Evolutionary conservation across 495 filamentous ascomycete genomes (phyloP).

Genomic region (Aspergillus biplanus): DNA sequence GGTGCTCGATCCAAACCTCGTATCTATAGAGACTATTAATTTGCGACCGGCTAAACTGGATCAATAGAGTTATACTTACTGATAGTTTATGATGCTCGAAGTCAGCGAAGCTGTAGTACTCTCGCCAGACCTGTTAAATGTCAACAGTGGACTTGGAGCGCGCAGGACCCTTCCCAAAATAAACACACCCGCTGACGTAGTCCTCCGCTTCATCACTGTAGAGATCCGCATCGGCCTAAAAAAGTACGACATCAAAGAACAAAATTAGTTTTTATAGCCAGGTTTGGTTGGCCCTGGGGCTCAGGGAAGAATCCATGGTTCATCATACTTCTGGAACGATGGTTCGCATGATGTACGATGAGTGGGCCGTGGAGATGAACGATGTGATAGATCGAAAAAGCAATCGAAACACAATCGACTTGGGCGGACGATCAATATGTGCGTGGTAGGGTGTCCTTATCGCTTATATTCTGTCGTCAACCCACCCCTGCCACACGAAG

Average conservation of each 20-base stretch:
- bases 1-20: not conserved
- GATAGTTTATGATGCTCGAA: constrained; percentile 23
- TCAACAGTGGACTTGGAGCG: not conserved
- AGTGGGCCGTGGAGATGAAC: constrained; percentile 7
- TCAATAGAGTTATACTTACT: constrained; percentile 6
- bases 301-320: not conserved
- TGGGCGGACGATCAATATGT: not conserved
- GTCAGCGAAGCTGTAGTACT: constrained; percentile 18
- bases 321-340: constrained; percentile 17
- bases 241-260: not conserved
- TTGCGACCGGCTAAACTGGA: not conserved
- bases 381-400: constrained; percentile 11
- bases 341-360: constrained; percentile 3
- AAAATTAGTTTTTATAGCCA: not conserved
- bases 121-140: not conserved
- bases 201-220: constrained; percentile 16
- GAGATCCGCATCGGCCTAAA: constrained; percentile 13
- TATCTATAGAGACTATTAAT: constrained; percentile 3
- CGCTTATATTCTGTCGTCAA: constrained; percentile 16
- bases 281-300: not conserved
- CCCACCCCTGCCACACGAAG: constrained; percentile 16
- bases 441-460: constrained; percentile 3
- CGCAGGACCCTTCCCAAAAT: not conserved
- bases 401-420: not conserved
- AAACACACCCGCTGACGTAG: constrained; percentile 14